Conservation (phyloP, 2,329 filamentous ascomycete genomes). For the Cladosporium colombiae region DNA sequence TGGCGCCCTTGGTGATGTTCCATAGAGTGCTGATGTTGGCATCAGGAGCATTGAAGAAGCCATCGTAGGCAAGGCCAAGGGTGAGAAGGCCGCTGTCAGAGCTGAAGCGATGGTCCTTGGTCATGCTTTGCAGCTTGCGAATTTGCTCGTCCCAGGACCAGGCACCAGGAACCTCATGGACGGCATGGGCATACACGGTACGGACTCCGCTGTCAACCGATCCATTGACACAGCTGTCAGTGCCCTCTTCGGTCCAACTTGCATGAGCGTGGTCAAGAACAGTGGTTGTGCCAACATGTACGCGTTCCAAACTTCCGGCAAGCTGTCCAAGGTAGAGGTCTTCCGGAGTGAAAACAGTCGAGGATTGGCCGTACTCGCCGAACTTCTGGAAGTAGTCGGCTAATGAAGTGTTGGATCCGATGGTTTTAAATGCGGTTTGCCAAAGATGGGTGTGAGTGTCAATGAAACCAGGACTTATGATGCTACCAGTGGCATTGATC, state of each 20-base stretch:
- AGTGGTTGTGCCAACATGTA: slow-evolving; percentile 48
- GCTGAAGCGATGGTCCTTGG: slow-evolving; percentile 7
- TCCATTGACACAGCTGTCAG: slow-evolving; percentile 37
- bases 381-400: slow-evolving; percentile 51
- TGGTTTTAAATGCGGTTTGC: slow-evolving; percentile 58
- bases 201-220: slow-evolving; percentile 46
- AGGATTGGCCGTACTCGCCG: slow-evolving; percentile 35
- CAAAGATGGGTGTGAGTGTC: slow-evolving; percentile 58
- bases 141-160: slow-evolving; percentile 20
- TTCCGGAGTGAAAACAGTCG: slow-evolving; percentile 39
- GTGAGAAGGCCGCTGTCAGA: slow-evolving; percentile 31
- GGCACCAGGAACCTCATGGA: slow-evolving; percentile 23
- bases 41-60: slow-evolving; percentile 38
- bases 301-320: slow-evolving; percentile 42
- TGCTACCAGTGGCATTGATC: slow-evolving; percentile 54
- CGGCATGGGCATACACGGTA: slow-evolving; percentile 17
- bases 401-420: slow-evolving; percentile 54
- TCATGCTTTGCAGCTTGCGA: slow-evolving; percentile 16
- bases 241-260: slow-evolving; percentile 20
- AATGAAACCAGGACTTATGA: slow-evolving; percentile 58
- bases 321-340: slow-evolving; percentile 53
- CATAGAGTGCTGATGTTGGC: slow-evolving; percentile 18
- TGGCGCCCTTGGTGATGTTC: slow-evolving; percentile 14
- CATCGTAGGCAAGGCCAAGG: slow-evolving; percentile 49
- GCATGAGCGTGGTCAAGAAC: slow-evolving; percentile 43